Conservation (phyloP, 2,329 filamentous ascomycete species). For the Stemphylium lycopersici region DNA sequence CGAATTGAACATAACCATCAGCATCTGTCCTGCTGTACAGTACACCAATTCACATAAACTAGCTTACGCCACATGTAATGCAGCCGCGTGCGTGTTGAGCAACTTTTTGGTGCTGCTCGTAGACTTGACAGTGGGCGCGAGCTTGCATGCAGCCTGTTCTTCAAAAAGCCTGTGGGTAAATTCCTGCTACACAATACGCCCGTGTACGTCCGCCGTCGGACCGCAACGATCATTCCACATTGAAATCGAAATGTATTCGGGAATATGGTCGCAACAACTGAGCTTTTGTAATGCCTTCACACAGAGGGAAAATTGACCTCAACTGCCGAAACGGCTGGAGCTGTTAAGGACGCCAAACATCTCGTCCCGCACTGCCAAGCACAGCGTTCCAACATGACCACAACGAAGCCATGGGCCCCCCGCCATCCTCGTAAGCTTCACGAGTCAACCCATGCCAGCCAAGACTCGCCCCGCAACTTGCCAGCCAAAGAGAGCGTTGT, state of each 20-base stretch:
- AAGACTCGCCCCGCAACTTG: constrained; percentile 40
- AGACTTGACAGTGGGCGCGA: constrained; percentile 5
- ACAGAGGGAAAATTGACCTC: not conserved
- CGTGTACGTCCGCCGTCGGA: not conserved
- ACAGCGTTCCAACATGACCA: constrained; percentile 21
- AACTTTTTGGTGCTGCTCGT: not conserved
- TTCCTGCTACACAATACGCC: not conserved
- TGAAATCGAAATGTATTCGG: not conserved
- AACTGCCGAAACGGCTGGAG: constrained; percentile 20
- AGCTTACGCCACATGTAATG: too few relatives aligned
- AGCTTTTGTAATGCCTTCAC: not conserved
- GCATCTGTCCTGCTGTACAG: too few relatives aligned
- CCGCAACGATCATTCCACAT: not conserved
- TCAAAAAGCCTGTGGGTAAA: constrained; percentile 20
- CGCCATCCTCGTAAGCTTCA: constrained; percentile 25
- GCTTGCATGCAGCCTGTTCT: not conserved
- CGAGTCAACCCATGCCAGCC: constrained; percentile 34
- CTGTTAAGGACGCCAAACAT: constrained; percentile 7
- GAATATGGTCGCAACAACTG: not conserved
- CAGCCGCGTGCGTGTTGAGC: not conserved
- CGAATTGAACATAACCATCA: too few relatives aligned
- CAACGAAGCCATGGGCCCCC: constrained; percentile 19
- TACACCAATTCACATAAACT: too few relatives aligned
- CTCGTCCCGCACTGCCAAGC: constrained; percentile 29
- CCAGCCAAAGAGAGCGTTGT: constrained; percentile 27